phyloP scores from a whole-genome alignment of 805 yeast species.

The Yamadazyma paraphyllophila region DNA sequence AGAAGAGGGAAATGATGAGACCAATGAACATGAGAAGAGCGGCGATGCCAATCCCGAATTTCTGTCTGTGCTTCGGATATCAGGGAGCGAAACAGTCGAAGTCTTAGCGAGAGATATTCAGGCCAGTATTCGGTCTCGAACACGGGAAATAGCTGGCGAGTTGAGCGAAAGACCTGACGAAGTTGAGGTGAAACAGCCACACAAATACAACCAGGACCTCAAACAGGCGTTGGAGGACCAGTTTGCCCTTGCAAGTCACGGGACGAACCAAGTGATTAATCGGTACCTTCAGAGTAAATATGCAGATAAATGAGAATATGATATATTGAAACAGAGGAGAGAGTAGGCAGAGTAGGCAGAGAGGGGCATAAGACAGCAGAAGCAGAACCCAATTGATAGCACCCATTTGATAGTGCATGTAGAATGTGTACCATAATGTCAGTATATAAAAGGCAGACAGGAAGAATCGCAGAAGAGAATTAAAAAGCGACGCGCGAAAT shows the following conservation, averaged over 20 bases:
- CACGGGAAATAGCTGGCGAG: conserved; percentile 13
- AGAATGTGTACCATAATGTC: no score
- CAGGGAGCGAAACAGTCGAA: conserved; percentile 26
- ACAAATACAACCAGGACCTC: conserved; percentile 28
- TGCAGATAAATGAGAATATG: conserved; percentile 2
- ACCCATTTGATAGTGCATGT: no score
- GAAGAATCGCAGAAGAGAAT: no score
- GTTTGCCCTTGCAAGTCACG: conserved; percentile 23
- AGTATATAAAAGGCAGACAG: no score
- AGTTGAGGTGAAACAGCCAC: not conserved
- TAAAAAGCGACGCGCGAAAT: conserved; percentile 3
- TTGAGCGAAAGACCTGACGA: not conserved
- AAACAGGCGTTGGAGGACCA: conserved; percentile 26
- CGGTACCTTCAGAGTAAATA: conserved; percentile 25
- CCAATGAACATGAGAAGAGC: not conserved
- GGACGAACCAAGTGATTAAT: conserved; percentile 27
- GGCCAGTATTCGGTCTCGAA: conserved; percentile 18
- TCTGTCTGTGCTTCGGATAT: conserved; percentile 6
- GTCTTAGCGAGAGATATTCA: conserved; percentile 24
- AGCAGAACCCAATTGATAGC: no score
- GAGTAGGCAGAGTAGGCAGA: not conserved
- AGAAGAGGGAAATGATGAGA: conserved; percentile 1
- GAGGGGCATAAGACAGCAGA: no score
- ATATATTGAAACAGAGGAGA: not conserved
- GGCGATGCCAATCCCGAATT: no score